phyloP scores from a whole-genome alignment of 2,329 filamentous ascomycete species.

The Hypoxylon rubiginosum region DNA sequence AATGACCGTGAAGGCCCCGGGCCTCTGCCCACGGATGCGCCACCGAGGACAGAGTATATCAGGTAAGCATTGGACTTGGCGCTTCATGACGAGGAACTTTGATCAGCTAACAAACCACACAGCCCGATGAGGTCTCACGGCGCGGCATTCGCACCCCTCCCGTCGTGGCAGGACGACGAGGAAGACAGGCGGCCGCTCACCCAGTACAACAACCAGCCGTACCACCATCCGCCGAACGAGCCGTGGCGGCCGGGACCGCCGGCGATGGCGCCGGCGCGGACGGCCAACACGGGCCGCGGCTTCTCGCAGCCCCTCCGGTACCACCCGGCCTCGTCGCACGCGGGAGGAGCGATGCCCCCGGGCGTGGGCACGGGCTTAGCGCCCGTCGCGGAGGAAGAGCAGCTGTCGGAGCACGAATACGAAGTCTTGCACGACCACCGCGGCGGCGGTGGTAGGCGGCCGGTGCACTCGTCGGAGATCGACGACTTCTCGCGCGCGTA shows the following conservation, averaged over 20 bases:
- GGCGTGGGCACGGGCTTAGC: constrained; percentile 46
- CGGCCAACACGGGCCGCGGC: constrained; percentile 17
- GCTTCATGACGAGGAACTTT: neutral
- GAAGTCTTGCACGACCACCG: constrained; percentile 29
- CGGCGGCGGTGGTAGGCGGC: neutral
- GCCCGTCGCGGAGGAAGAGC: constrained; percentile 47
- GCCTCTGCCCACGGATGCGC: constrained; percentile 46
- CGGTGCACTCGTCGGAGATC: constrained; percentile 54
- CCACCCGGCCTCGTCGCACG: constrained; percentile 40
- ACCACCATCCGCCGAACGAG: constrained; percentile 22
- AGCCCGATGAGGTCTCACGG: constrained; percentile 52
- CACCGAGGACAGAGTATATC: constrained; percentile 56
- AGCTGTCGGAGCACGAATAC: constrained; percentile 11
- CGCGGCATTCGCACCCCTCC: constrained; percentile 57
- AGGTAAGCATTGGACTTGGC: constrained; percentile 52
- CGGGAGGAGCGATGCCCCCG: constrained; percentile 1
- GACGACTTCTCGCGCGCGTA: constrained; percentile 62
- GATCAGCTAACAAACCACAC: constrained; percentile 28
- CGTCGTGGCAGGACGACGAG: constrained; percentile 50
- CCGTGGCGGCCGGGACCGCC: constrained; percentile 27
- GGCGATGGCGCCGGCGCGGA: constrained; percentile 12
- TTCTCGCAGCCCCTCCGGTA: constrained; percentile 46
- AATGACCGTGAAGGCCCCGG: constrained; percentile 61
- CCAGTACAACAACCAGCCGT: constrained; percentile 30
- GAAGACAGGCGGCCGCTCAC: constrained; percentile 42